phyloP scores from a whole-genome alignment of 352 stramenopile genomes.

The Blastocystis sp. region DNA sequence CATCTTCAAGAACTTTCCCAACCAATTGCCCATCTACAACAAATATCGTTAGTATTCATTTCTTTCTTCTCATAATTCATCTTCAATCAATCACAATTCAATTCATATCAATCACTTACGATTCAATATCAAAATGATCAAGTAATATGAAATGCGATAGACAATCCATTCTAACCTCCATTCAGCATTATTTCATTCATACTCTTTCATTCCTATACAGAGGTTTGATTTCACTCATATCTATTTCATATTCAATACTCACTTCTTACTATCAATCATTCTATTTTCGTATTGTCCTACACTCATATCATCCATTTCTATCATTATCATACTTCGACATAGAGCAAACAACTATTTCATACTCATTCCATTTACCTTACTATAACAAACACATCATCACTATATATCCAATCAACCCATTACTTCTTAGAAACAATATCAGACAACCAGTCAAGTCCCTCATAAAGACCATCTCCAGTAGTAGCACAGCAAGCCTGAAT shows the following conservation, averaged over 20 bases:
- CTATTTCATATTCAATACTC: too few species aligned
- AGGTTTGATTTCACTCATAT: too few species aligned
- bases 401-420: background rate
- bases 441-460: conserved; percentile 94
- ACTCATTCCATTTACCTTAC: too few species aligned
- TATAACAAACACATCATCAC: background rate
- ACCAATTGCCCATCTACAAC: conserved; percentile 37
- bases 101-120: background rate
- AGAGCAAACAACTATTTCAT: too few species aligned
- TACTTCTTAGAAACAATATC: conserved; percentile 69
- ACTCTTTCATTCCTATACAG: too few species aligned
- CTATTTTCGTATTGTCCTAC: too few species aligned
- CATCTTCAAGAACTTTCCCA: conserved; percentile 21
- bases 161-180: conserved; percentile 36
- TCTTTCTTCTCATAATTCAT: background rate
- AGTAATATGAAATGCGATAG: conserved; percentile 32
- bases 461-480: conserved; percentile 92
- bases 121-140: background rate
- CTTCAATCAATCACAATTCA: background rate
- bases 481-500: conserved; percentile 97
- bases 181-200: too few species aligned
- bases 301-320: too few species aligned
- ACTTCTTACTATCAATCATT: too few species aligned
- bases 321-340: too few species aligned
- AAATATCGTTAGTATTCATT: background rate